A percentile compares a stretch with the other conserved stretches of the same genome.
phyloP scores from a whole-genome alignment of 805 yeast genomes.

The Kazachstania taianensis region DNA sequence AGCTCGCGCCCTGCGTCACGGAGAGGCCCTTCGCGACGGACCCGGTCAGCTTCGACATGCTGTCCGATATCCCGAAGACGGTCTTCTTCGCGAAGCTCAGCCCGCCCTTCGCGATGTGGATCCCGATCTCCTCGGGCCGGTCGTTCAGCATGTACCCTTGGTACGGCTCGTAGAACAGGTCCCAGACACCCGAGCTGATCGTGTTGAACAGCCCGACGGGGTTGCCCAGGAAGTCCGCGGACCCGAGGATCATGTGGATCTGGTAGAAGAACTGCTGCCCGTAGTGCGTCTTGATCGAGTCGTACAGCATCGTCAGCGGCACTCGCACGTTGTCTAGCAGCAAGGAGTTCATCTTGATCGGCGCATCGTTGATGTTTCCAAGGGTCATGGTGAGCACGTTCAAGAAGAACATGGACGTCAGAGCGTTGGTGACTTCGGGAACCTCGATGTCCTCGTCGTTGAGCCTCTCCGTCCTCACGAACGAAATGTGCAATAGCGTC shows the following conservation, averaged over 20 bases:
- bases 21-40: slow-evolving; percentile 90
- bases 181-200: slow-evolving; percentile 89
- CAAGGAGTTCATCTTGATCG: slow-evolving; percentile 78
- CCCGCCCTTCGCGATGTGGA: slow-evolving; percentile 94
- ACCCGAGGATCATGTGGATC: slow-evolving; percentile 83
- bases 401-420: slow-evolving; percentile 52
- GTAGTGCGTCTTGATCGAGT: slow-evolving; percentile 72
- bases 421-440: slow-evolving; percentile 38
- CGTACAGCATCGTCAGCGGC: slow-evolving; percentile 62
- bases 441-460: slow-evolving; percentile 40
- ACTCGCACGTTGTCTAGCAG: slow-evolving; percentile 83
- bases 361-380: slow-evolving; percentile 96
- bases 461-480: slow-evolving; percentile 77
- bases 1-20: slow-evolving; percentile 74
- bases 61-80: slow-evolving; percentile 89
- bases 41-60: slow-evolving; percentile 86
- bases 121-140: slow-evolving; percentile 91
- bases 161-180: slow-evolving; percentile 93
- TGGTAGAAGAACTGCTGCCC: slow-evolving; percentile 88
- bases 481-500: slow-evolving; percentile 74
- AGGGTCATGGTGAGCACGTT: slow-evolving; percentile 92
- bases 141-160: slow-evolving; percentile 92
- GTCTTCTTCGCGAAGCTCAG: slow-evolving; percentile 88
- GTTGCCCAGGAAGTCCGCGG: slow-evolving; percentile 92
- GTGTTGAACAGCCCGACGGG: slow-evolving; percentile 96